phyloP scores from a whole-genome alignment of 2,329 filamentous ascomycete genomes.

The Calcarisporium arbuscula region DNA sequence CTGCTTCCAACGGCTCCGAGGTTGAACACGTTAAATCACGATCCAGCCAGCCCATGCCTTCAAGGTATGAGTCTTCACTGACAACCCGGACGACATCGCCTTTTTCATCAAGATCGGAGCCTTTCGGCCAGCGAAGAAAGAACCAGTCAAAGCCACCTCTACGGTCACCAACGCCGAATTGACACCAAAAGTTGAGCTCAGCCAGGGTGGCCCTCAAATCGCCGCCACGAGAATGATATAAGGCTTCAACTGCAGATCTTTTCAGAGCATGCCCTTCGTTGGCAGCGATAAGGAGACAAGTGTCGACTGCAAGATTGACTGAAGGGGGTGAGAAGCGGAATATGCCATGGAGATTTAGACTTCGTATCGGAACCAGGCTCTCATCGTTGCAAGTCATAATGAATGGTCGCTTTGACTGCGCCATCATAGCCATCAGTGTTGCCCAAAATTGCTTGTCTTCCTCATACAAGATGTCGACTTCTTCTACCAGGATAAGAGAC shows the following conservation, averaged over 20 bases:
- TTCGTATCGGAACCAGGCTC: conserved; percentile 66
- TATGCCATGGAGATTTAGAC: conserved; percentile 76
- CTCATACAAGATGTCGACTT: conserved; percentile 88
- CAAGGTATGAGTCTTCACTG: conserved; percentile 71
- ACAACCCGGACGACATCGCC: conserved; percentile 69
- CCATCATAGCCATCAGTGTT: conserved; percentile 70
- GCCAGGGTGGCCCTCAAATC: conserved; percentile 78
- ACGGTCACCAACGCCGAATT: conserved; percentile 87
- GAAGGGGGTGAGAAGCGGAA: conserved; percentile 68
- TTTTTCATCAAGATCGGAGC: conserved; percentile 59
- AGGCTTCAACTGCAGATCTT: conserved; percentile 56
- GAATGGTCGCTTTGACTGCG: conserved; percentile 83
- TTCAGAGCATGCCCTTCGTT: conserved; percentile 79
- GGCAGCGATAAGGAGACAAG: conserved; percentile 75
- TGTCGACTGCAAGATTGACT: conserved; percentile 64
- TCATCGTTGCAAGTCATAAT: conserved; percentile 95
- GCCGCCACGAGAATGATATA: conserved; percentile 62
- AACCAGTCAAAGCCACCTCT: conserved; percentile 89
- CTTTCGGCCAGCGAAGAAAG: conserved; percentile 67
- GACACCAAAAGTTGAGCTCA: conserved; percentile 94
- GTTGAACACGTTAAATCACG: conserved; percentile 47
- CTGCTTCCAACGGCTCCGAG: conserved; percentile 32
- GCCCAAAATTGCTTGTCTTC: conserved; percentile 95
- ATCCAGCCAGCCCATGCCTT: conserved; percentile 71
- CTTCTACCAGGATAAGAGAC: conserved; percentile 88